A percentile compares a stretch with the other conserved stretches of the same genome.
Evolutionary conservation across 768 basidiomycete species (phyloP).

Genomic region (Tricholoma terreum): DNA sequence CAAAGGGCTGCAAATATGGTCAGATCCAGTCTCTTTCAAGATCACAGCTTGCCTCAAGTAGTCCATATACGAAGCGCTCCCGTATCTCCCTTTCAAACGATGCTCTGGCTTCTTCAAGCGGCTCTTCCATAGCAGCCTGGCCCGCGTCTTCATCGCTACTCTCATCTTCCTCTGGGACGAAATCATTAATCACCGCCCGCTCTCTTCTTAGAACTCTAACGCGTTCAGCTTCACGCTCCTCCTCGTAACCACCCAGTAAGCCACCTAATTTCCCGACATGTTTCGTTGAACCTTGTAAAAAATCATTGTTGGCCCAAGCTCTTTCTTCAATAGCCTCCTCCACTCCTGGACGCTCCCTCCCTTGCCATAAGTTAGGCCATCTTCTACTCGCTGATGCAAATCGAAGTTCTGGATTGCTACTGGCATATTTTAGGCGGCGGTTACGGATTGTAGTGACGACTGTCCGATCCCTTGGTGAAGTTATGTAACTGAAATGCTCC

Average conservation of each 20-base stretch:
- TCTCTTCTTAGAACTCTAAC: slow-evolving; percentile 45
- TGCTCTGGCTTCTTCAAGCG: slow-evolving; percentile 45
- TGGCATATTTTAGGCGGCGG: slow-evolving; percentile 61
- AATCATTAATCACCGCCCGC: slow-evolving; percentile 38
- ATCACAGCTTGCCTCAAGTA: slow-evolving; percentile 55
- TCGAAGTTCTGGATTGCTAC: slow-evolving; percentile 53
- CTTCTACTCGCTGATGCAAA: slow-evolving; percentile 49
- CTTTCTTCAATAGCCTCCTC: slow-evolving; percentile 64
- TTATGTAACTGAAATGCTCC: slow-evolving; percentile 39
- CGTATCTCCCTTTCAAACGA: slow-evolving; percentile 59
- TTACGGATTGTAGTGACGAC: slow-evolving; percentile 65
- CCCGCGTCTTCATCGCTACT: slow-evolving; percentile 46
- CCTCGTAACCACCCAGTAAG: slow-evolving; percentile 71
- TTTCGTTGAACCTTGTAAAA: slow-evolving; percentile 53
- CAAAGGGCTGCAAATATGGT: slow-evolving; percentile 45
- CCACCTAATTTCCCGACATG: slow-evolving; percentile 69
- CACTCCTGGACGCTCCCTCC: slow-evolving; percentile 43
- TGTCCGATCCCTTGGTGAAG: slow-evolving; percentile 66
- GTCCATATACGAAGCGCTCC: slow-evolving; percentile 73
- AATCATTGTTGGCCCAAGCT: slow-evolving; percentile 61
- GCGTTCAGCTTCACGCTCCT: slow-evolving; percentile 70
- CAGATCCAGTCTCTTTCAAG: background rate
- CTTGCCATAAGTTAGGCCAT: slow-evolving; percentile 73
- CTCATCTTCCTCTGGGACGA: slow-evolving; percentile 70
- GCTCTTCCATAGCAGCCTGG: slow-evolving; percentile 34